Base-by-base conservation (phyloP, 2,329 filamentous ascomycete species). In the Fusarium nurragi region DNA sequence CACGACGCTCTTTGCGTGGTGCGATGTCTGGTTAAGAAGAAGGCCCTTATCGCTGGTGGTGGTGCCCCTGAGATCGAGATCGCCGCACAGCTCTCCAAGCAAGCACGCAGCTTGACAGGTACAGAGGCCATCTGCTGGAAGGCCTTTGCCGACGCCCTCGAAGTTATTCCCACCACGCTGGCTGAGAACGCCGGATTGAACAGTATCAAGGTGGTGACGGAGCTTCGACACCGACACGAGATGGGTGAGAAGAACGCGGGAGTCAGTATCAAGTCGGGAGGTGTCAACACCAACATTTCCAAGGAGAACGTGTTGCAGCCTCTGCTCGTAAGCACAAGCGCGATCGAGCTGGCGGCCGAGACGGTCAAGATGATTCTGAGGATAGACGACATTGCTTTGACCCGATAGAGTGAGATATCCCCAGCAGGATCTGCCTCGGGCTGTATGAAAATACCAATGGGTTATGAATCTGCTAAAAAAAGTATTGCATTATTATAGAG, bases 41-140 rank as follows among this genome's bases (percentile, higher is more conserved):
- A 96, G 82, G 95, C 95, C n/a, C 87, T 99, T 55, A 97, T 99
- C 73, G 94, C 96, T 14, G 95, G 95, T 78, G 95, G 95, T 74
- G 95, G 95, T 76, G 95, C 95, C 3, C 92, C 95, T 23, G 95
- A 99, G 80, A 96, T 98, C 73, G 94, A 98, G 80, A 94, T 99
- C 72, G 92, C 95, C 21, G 91, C 95, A 52, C 87, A 92, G 74
- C 86, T 99, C 30, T 88, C 90, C 55, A 90, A 92, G 79, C 90
- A 92, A 75, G 88, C 94, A 10, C 91, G 94, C 69, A 88, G 90
- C 72, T 84, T 97, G 60, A 89, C 90, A 1, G 96, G 96, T 60
- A 97, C 95, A 6, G 95, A 99, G 78, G 89, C 93, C 36, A 97
- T 98, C 75, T 99, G 95, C 87, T 99, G 93, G 92, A 98, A 97